phyloP scores from a whole-genome alignment of 495 filamentous ascomycete genomes.

The Annulohypoxylon moriforme region DNA sequence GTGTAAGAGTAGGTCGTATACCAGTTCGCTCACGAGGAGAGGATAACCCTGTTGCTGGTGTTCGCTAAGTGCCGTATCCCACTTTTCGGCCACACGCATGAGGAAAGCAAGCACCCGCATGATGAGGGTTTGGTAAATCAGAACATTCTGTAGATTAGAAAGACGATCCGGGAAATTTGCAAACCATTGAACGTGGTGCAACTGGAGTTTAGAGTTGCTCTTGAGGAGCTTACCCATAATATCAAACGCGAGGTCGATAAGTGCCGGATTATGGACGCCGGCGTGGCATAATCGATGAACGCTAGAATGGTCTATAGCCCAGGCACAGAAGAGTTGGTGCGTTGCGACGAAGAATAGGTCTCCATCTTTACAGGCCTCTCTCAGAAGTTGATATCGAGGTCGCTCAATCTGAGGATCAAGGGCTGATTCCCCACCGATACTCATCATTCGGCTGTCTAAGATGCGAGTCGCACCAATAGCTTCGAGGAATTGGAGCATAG shows the following conservation, averaged over 20 bases:
- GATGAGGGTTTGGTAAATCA: conserved; percentile 29
- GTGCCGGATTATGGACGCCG: conserved; percentile 14
- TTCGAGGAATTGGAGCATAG: conserved; percentile 25
- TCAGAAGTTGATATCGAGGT: conserved; percentile 67
- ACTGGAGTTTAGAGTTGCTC: conserved; percentile 51
- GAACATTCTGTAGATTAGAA: conserved; percentile 33
- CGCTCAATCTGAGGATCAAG: conserved; percentile 52
- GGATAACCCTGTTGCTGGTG: conserved; percentile 58
- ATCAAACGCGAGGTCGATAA: conserved; percentile 52
- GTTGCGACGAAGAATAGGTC: conserved; percentile 74
- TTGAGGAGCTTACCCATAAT: conserved; percentile 54
- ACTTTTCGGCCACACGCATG: conserved; percentile 49
- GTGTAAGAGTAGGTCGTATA: conserved; percentile 57
- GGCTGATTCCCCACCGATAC: conserved; percentile 17
- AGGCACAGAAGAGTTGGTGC: conserved; percentile 75
- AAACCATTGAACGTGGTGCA: conserved; percentile 62
- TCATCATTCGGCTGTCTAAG: conserved; percentile 6
- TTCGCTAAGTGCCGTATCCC: conserved; percentile 20
- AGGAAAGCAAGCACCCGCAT: conserved; percentile 51
- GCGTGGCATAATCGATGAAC: conserved; percentile 31
- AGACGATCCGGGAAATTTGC: conserved; percentile 62
- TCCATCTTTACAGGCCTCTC: conserved; percentile 63
- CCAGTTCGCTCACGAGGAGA: conserved; percentile 70
- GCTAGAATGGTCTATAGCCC: conserved; percentile 42
- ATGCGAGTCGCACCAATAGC: neutral